Evolutionary conservation across 257 asterid genomes (phyloP).

Genomic region (Solanum sejunctum): DNA sequence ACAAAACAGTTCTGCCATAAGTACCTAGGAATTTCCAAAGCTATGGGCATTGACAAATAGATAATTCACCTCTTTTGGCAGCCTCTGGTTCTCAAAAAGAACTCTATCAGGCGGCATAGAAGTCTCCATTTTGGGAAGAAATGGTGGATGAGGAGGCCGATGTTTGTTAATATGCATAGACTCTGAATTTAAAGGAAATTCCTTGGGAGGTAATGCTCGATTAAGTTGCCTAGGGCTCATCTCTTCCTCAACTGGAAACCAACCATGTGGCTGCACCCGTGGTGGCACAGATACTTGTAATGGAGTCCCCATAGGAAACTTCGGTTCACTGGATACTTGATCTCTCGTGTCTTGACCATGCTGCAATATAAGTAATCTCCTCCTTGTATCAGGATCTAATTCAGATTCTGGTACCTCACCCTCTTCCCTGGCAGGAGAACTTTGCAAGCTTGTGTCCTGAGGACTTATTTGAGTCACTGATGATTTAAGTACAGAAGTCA

Average conservation of each 20-base stretch:
- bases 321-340: slow-evolving; percentile 54
- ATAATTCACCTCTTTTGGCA: slow-evolving; percentile 57
- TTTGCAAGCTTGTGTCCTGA: slow-evolving; percentile 43
- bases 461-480: slow-evolving; percentile 41
- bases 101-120: slow-evolving; percentile 48
- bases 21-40: not conserved
- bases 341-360: slow-evolving; percentile 95
- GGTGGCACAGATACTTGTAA: slow-evolving; percentile 61
- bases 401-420: slow-evolving; percentile 99
- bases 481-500: slow-evolving; percentile 33
- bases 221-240: slow-evolving; percentile 51
- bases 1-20: not conserved
- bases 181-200: slow-evolving; percentile 44
- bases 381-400: slow-evolving; percentile 96
- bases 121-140: slow-evolving; percentile 54
- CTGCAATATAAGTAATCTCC: slow-evolving; percentile 90
- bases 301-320: slow-evolving; percentile 51
- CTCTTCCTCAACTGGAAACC: slow-evolving; percentile 83
- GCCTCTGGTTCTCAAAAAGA: slow-evolving; percentile 52
- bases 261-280: slow-evolving; percentile 57
- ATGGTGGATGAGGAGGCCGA: slow-evolving; percentile 48
- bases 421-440: slow-evolving; percentile 96
- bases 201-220: slow-evolving; percentile 42
- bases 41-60: not conserved
- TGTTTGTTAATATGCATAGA: slow-evolving; percentile 50